phyloP scores from a whole-genome alignment of 2,329 filamentous ascomycete genomes.

The Penicillium brasilianum region DNA sequence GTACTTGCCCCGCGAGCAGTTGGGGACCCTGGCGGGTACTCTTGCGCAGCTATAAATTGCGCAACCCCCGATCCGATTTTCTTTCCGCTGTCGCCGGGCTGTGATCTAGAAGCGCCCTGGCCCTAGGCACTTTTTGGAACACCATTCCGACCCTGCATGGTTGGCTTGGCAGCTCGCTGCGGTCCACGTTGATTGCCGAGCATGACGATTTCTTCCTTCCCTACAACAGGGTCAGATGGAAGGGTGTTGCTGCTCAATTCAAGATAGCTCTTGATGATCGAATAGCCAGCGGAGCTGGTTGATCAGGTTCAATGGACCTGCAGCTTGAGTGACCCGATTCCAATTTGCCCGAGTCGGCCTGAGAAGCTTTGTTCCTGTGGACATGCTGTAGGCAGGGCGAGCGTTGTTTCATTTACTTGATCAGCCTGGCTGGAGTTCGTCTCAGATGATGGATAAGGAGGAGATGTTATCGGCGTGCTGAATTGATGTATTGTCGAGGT shows the following conservation, averaged over 20 bases:
- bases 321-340: background rate
- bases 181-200: background rate
- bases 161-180: no score
- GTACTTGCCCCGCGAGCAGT: conserved; percentile 19
- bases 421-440: background rate
- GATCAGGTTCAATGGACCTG: background rate
- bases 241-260: background rate
- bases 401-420: background rate
- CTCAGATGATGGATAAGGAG: background rate
- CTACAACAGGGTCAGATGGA: background rate
- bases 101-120: background rate
- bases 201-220: background rate
- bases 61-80: background rate
- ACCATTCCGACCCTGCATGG: background rate
- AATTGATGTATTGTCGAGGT: conserved; percentile 3
- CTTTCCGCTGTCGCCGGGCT: background rate
- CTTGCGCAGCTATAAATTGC: conserved; percentile 19
- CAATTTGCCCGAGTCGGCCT: background rate
- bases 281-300: background rate
- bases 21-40: conserved; percentile 29
- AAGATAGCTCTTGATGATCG: background rate
- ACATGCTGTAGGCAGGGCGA: background rate
- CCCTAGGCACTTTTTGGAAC: background rate
- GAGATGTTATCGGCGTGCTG: background rate
- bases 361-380: background rate